These are phyloP conservation scores for Pseudocercospora vitis DNA, from an alignment of 2,329 filamentous ascomycete species.

Conservation along the genomic window DNA sequence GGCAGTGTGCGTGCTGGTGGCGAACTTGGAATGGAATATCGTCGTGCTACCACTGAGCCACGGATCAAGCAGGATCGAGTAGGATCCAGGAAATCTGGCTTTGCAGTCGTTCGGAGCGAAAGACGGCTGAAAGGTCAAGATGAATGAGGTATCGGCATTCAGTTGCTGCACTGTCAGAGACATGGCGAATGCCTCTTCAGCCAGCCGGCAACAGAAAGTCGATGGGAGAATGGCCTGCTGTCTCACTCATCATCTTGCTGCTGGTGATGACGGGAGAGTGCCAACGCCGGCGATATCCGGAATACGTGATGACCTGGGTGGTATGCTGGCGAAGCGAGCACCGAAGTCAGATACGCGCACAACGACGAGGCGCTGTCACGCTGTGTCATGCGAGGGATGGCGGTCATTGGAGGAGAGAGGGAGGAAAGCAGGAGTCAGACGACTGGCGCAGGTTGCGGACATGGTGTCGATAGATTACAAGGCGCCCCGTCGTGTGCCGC, in stretches of 20 bases:
- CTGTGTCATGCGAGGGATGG: background rate
- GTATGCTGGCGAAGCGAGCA: background rate
- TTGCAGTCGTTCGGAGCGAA: constrained; percentile 44
- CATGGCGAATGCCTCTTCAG: constrained; percentile 45
- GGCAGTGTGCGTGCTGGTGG: constrained; percentile 57
- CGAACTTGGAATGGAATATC: constrained; percentile 62
- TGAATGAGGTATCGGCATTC: constrained; percentile 65
- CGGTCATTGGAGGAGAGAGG: background rate
- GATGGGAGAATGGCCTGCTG: background rate
- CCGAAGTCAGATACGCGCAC: background rate
- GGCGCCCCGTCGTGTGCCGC: background rate
- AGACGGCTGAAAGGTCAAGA: constrained; percentile 61
- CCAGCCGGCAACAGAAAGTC: background rate
- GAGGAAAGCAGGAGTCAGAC: constrained; percentile 4
- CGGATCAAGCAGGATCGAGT: constrained; percentile 70
- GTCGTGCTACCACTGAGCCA: constrained; percentile 65
- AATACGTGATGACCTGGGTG: background rate
- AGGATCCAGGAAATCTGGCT: constrained; percentile 51
- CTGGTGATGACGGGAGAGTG: background rate
- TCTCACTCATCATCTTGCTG: constrained; percentile 10
- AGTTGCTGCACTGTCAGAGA: constrained; percentile 63
- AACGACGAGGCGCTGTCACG: constrained; percentile 2
- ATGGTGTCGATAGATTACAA: background rate
- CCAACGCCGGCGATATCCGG: background rate
- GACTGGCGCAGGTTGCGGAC: background rate